Evolutionary conservation across 192 early-diverging fungal genomes (phyloP).

Genomic region (Podochytrium sp.): DNA sequence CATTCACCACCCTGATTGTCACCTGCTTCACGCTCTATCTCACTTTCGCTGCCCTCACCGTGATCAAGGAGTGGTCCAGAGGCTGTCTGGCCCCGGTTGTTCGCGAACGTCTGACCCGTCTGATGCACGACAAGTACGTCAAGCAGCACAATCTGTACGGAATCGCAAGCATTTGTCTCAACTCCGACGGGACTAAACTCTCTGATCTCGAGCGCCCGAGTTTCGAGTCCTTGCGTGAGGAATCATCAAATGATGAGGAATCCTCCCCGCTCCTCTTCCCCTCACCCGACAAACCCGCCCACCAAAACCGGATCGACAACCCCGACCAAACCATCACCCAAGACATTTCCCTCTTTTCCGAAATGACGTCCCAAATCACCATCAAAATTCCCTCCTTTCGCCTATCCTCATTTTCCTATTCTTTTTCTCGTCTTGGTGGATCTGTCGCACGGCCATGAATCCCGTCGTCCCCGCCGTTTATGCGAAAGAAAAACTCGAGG

Average conservation of each 20-base stretch:
- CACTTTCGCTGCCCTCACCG: conserved; percentile 28
- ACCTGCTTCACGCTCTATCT: conserved; percentile 29
- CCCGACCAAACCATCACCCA: conserved; percentile 87
- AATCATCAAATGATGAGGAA: not conserved
- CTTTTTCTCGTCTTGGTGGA: conserved; percentile 73
- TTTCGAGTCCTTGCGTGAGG: not conserved
- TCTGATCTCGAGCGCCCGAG: not conserved
- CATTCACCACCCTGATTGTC: conserved; percentile 56
- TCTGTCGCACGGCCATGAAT: conserved; percentile 68
- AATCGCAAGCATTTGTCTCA: not conserved
- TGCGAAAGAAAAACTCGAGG: conserved; percentile 77
- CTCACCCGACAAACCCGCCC: not conserved
- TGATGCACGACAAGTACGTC: conserved; percentile 65
- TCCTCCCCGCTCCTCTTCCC: not conserved
- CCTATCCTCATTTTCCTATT: conserved; percentile 75
- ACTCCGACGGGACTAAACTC: not conserved
- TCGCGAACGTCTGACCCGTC: conserved; percentile 60
- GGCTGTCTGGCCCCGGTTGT: conserved; percentile 68
- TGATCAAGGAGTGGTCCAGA: conserved; percentile 60
- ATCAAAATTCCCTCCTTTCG: conserved; percentile 64
- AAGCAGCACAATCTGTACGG: conserved; percentile 74
- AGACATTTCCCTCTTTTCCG: conserved; percentile 83
- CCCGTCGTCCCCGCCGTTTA: conserved; percentile 79
- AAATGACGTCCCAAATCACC: conserved; percentile 58
- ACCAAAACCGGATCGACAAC: conserved; percentile 30